Percentiles rank a stretch among this genome's conserved stretches.
Evolutionary conservation across 2,329 filamentous ascomycete species (phyloP).

Genomic region (Phaeophleospora eucalypticola): DNA sequence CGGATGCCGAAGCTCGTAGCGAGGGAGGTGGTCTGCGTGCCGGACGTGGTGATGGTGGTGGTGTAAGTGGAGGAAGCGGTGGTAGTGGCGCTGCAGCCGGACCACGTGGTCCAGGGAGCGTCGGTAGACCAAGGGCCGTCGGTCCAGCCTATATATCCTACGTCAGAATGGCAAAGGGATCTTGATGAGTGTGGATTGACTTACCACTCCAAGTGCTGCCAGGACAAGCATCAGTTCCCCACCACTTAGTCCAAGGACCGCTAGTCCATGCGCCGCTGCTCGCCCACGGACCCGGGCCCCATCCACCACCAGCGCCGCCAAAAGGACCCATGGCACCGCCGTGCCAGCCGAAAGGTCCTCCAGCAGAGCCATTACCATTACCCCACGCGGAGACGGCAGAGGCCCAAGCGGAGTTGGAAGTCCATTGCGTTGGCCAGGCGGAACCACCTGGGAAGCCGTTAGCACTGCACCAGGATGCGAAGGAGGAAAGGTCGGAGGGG

Average conservation of each 20-base stretch:
- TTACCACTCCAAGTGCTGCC: constrained; percentile 31
- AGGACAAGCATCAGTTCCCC: constrained; percentile 33
- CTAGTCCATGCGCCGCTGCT: constrained; percentile 29
- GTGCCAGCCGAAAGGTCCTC: constrained; percentile 11
- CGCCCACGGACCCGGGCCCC: constrained; percentile 31
- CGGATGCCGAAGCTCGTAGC: constrained; percentile 30
- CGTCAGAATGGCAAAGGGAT: not conserved
- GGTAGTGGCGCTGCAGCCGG: constrained; percentile 31
- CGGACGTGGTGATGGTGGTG: constrained; percentile 24
- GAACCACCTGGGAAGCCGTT: constrained; percentile 18
- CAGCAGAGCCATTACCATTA: constrained; percentile 3
- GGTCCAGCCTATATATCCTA: constrained; percentile 29
- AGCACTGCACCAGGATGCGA: constrained; percentile 16
- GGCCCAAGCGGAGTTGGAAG: constrained; percentile 19
- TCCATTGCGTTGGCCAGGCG: constrained; percentile 19
- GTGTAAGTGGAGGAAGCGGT: constrained; percentile 30
- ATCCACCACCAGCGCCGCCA: constrained; percentile 24
- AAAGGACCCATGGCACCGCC: constrained; percentile 23
- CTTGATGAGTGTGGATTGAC: constrained; percentile 1
- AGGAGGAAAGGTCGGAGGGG: constrained; percentile 20
- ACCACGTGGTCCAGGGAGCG: constrained; percentile 36
- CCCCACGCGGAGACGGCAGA: constrained; percentile 19
- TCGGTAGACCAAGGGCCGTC: constrained; percentile 28
- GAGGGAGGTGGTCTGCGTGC: constrained; percentile 20
- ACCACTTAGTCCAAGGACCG: constrained; percentile 36